A percentile compares a stretch with the other conserved stretches of the same genome.
These are phyloP conservation scores for Akanthomyces muscarius DNA, from an alignment of 2,329 filamentous ascomycete genomes.

Conservation along the genomic window DNA sequence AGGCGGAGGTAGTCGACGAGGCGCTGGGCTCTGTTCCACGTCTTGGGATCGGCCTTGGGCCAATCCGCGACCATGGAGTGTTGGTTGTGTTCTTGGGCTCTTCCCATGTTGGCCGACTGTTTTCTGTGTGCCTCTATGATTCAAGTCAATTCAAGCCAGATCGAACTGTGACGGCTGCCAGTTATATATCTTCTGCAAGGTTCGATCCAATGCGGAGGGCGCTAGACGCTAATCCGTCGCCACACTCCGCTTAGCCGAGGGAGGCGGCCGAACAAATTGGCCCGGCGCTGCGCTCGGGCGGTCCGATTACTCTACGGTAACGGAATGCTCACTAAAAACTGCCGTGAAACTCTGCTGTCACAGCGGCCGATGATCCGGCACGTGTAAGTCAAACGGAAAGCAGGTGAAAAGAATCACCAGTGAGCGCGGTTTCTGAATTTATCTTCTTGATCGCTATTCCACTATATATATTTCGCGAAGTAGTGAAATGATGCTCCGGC, in stretches of 20 bases:
- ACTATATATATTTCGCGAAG: too few relatives aligned
- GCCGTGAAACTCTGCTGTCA: too few relatives aligned
- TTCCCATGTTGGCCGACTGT: constrained; percentile 5
- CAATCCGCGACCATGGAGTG: constrained; percentile 25
- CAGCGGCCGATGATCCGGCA: too few relatives aligned
- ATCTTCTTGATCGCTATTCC: too few relatives aligned
- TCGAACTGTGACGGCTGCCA: too few relatives aligned
- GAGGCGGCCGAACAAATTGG: not conserved
- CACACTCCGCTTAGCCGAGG: not conserved
- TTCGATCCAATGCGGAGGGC: not conserved
- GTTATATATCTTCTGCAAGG: not conserved
- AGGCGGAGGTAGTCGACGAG: constrained; percentile 19
- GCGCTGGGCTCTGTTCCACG: constrained; percentile 22
- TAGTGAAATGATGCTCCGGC: too few relatives aligned
- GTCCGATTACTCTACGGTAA: not conserved
- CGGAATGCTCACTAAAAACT: too few relatives aligned
- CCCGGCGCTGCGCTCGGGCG: not conserved
- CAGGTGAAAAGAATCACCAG: too few relatives aligned
- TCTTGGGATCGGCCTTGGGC: constrained; percentile 17
- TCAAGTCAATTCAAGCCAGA: not conserved
- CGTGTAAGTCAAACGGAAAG: too few relatives aligned
- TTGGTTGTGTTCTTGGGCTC: constrained; percentile 11
- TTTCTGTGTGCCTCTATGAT: not conserved
- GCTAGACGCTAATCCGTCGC: not conserved
- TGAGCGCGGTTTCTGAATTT: too few relatives aligned